These are phyloP conservation scores for Cetradonia linearis DNA, from an alignment of 495 filamentous ascomycete genomes.

Conservation along the genomic window DNA sequence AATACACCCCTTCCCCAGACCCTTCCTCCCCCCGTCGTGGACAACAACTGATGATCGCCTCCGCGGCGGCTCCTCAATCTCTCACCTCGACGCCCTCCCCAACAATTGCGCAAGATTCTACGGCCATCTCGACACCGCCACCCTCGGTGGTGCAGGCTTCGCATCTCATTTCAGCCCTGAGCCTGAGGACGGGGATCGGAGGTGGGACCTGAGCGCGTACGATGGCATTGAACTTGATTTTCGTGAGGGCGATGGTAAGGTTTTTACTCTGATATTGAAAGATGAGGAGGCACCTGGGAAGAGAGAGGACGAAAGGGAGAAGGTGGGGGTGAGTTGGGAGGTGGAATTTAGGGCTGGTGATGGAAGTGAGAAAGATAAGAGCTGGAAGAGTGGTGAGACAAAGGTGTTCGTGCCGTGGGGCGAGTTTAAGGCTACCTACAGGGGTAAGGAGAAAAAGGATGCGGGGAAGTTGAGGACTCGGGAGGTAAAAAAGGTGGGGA, in stretches of 20 bases:
- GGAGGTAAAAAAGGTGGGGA: conserved; percentile 52
- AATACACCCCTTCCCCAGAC: conserved; percentile 30
- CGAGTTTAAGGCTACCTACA: conserved; percentile 59
- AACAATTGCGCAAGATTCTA: conserved; percentile 40
- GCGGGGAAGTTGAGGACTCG: conserved; percentile 43
- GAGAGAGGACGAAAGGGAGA: conserved; percentile 50
- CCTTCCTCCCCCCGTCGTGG: conserved; percentile 54
- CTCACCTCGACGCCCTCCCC: conserved; percentile 35
- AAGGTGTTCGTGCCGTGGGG: conserved; percentile 46
- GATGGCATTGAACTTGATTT: conserved; percentile 43
- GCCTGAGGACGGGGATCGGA: no score
- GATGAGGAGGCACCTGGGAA: conserved; percentile 48
- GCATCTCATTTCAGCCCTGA: conserved; percentile 55
- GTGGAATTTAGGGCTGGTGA: conserved; percentile 31
- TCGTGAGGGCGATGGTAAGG: conserved; percentile 37
- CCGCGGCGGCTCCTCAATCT: conserved; percentile 58
- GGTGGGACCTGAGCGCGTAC: conserved; percentile 48
- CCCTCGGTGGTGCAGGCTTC: conserved; percentile 74
- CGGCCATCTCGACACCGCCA: conserved; percentile 61
- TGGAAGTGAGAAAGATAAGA: conserved; percentile 29
- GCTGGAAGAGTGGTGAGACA: conserved; percentile 22
- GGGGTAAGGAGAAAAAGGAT: conserved; percentile 53
- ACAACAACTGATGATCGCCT: conserved; percentile 60
- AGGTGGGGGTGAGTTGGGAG: conserved; percentile 48
- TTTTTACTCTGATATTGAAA: conserved; percentile 65